Conservation (phyloP, 768 basidiomycete genomes). For the Dioszegia hungarica region DNA sequence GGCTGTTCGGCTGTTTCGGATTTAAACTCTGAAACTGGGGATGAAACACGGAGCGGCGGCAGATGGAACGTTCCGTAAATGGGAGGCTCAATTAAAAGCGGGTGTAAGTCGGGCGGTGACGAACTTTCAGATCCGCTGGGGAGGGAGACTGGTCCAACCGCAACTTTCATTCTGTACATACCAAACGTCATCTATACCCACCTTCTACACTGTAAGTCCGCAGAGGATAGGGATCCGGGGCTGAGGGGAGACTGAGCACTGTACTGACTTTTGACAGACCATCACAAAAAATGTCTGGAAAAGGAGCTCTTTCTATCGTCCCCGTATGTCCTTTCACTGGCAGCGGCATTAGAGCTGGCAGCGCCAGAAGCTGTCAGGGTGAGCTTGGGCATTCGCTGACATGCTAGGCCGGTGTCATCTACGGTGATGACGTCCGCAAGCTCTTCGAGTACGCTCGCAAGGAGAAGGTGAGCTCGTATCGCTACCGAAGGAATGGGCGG, state of each 20-base stretch:
- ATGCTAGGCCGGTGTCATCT: slow-evolving; percentile 80
- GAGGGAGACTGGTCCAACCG: no score
- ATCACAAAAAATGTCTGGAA: slow-evolving; percentile 31
- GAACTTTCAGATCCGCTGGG: no score
- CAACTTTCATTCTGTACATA: not conserved
- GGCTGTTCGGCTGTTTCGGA: not conserved
- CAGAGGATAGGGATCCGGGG: not conserved
- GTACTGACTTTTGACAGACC: no score
- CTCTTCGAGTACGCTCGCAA: slow-evolving; percentile 90
- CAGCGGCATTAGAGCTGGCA: no score
- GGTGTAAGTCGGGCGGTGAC: no score
- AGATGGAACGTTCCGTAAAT: not conserved
- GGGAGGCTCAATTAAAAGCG: not conserved
- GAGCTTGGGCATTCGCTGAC: not conserved
- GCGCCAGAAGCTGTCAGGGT: no score
- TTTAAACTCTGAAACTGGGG: no score
- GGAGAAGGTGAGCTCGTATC: slow-evolving; percentile 64
- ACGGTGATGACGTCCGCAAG: slow-evolving; percentile 90
- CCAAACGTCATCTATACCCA: not conserved
- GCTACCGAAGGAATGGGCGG: not conserved
- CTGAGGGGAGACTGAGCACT: no score
- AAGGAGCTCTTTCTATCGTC: slow-evolving; percentile 49
- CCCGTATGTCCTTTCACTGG: slow-evolving; percentile 49
- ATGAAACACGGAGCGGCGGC: not conserved
- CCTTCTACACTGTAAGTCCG: not conserved